Percentiles rank a stretch among this genome's conserved stretches.
These are phyloP conservation scores for Pyronema domesticum DNA, from an alignment of 495 filamentous ascomycete genomes.

Conservation along the genomic window DNA sequence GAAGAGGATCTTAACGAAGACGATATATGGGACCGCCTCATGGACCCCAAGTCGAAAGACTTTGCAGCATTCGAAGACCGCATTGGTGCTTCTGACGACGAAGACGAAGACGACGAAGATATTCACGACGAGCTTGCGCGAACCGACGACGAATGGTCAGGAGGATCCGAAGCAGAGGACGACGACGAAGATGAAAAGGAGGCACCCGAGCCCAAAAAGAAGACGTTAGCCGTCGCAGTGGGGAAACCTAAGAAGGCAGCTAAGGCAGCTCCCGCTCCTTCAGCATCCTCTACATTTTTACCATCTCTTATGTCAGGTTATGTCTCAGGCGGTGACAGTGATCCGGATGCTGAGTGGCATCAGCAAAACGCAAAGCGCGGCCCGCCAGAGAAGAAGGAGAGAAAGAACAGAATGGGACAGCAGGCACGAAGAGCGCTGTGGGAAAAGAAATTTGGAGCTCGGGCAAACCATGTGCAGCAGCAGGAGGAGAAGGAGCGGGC, in stretches of 20 bases:
- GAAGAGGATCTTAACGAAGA: conserved; percentile 26
- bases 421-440: conserved; percentile 65
- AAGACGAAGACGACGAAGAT: neutral
- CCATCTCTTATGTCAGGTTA: conserved; percentile 83
- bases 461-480: conserved; percentile 48
- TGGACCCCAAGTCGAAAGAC: conserved; percentile 14
- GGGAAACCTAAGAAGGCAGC: conserved; percentile 22
- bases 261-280: conserved; percentile 23
- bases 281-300: conserved; percentile 52
- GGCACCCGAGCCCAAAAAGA: conserved; percentile 14
- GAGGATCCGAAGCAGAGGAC: conserved; percentile 26
- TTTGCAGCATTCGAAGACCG: conserved; percentile 7
- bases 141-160: conserved; percentile 26
- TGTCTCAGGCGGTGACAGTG: conserved; percentile 65
- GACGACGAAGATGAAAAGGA: conserved; percentile 22
- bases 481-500: conserved; percentile 25
- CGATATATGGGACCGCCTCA: conserved; percentile 3
- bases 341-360: conserved; percentile 29
- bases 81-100: conserved; percentile 5
- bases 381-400: conserved; percentile 20
- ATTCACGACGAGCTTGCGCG: conserved; percentile 21
- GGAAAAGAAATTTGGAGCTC: conserved; percentile 76
- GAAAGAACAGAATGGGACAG: conserved; percentile 80
- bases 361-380: conserved; percentile 14
- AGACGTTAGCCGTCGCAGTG: conserved; percentile 28